Conservation (phyloP, 2,329 filamentous ascomycete genomes). For the Colletotrichum sp. region DNA sequence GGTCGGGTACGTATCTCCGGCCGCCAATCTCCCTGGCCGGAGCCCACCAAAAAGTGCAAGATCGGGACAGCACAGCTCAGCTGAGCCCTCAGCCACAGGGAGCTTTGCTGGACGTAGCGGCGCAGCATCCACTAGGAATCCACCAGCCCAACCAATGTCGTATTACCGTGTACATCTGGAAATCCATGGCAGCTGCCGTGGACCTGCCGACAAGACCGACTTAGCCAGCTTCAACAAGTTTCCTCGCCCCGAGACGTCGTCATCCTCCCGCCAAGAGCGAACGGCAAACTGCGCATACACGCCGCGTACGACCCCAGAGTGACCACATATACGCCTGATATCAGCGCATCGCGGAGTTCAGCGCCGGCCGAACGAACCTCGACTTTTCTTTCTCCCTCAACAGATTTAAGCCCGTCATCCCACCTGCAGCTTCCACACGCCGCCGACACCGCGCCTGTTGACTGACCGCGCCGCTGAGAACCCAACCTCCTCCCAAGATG, state of each 20-base stretch:
- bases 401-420: slow-evolving; percentile 3
- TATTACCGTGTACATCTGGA: slow-evolving; percentile 13
- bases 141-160: slow-evolving; percentile 22
- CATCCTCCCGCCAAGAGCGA: slow-evolving; percentile 16
- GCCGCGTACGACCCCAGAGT: slow-evolving; percentile 8
- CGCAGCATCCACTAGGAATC: slow-evolving; percentile 21
- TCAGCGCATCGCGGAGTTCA: neutral
- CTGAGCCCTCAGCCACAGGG: slow-evolving; percentile 22
- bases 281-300: slow-evolving; percentile 2
- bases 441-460: neutral
- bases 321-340: neutral
- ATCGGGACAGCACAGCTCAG: slow-evolving; percentile 9
- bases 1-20: neutral
- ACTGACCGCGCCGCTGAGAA: slow-evolving; percentile 1
- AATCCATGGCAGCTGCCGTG: slow-evolving; percentile 13
- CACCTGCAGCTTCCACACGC: slow-evolving; percentile 1
- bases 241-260: slow-evolving; percentile 9
- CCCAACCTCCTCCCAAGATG: slow-evolving; percentile 27
- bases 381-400: slow-evolving; percentile 2
- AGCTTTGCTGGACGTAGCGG: slow-evolving; percentile 21
- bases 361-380: neutral
- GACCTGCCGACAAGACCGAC: slow-evolving; percentile 1
- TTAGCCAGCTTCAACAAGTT: slow-evolving; percentile 11
- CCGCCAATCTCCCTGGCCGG: neutral
- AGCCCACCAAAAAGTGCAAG: slow-evolving; percentile 3